Base-by-base conservation (phyloP, 208 protist genomes). In the Crithidia bombi region DNA sequence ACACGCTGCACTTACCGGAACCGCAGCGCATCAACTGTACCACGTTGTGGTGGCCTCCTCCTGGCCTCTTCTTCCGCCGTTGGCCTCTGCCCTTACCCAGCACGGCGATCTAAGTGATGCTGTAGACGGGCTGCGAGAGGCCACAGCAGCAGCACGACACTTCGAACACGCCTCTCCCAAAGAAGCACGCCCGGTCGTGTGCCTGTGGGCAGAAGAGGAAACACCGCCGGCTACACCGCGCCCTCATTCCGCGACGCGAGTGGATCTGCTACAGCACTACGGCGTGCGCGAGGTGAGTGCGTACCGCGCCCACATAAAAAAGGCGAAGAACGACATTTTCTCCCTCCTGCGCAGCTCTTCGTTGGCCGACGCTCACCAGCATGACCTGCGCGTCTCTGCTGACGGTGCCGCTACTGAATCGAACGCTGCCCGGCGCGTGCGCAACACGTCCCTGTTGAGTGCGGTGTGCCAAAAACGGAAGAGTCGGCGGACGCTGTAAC, bases 311-410 rank as follows among this genome's bases (percentile, higher is more conserved):
- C 44, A 73, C 30, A 25, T 77, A 15, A 51, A 67, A 15, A 75
- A 58, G 25, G 79, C 74, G 15, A 75, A 84, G 41, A 43, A 55
- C 10, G 79, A 78, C 58, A 79, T 84, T 49, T 59, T 72, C 52
- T 54, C 68, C 1, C 56, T 78, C 7, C 23, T 78, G 4, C 52
- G 70, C 70, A 55, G 21, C 35, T 49, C 35, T 19, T 17, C 52
- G 4, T 26, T 26, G n/a, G 38, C 25, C 5, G 38, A 56, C 46
- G 10, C 28, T 9, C 21, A 26, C 52, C 1, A 5, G 21, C 7
- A 47, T 73, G 36, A 44, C 30, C 25, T 67, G 26, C 46, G n/a
- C 12, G 35, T 63, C 10, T 32, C 52, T 30, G 56, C 47, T 9
- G 59, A 73, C 26, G 23, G 39, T 32, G 49, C 61, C 65, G 26